A percentile compares a stretch with the other conserved stretches of the same genome.
phyloP scores from a whole-genome alignment of 306 rosid species.

The Sechiopsis laciniata region DNA sequence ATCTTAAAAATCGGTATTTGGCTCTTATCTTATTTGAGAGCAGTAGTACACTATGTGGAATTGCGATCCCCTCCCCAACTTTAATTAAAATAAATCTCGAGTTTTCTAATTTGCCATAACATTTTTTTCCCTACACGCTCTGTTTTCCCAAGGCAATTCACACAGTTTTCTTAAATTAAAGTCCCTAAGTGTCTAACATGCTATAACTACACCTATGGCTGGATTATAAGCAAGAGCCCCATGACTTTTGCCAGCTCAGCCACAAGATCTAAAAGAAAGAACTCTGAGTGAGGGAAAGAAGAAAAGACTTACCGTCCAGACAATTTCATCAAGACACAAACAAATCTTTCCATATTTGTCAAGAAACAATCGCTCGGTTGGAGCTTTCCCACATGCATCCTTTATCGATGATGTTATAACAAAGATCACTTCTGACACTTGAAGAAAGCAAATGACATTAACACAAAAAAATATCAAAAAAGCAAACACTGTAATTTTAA shows the following conservation, averaged over 20 bases:
- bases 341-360: conserved; percentile 95
- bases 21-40: too few relatives aligned
- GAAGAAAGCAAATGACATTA: conserved; percentile 12
- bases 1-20: too few relatives aligned
- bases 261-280: not conserved
- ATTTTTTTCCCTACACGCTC: not conserved
- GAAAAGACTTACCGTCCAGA: conserved; percentile 67
- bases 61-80: too few relatives aligned
- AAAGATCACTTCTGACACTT: conserved; percentile 87
- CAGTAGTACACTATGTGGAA: too few relatives aligned
- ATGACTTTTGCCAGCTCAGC: not conserved
- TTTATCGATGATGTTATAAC: conserved; percentile 82
- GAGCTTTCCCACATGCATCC: conserved; percentile 86
- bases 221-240: not conserved
- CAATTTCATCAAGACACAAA: conserved; percentile 85
- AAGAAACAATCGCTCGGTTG: conserved; percentile 83
- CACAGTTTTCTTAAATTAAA: not conserved
- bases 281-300: not conserved
- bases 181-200: not conserved
- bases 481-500: not conserved
- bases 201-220: not conserved
- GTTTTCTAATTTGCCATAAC: too few relatives aligned
- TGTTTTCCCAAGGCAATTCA: not conserved
- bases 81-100: too few relatives aligned
- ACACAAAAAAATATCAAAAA: not conserved